Evolutionary conservation across 225 moss, liverwort and hornwort genomes (phyloP).

Genomic region (Anthoceros angustus): DNA sequence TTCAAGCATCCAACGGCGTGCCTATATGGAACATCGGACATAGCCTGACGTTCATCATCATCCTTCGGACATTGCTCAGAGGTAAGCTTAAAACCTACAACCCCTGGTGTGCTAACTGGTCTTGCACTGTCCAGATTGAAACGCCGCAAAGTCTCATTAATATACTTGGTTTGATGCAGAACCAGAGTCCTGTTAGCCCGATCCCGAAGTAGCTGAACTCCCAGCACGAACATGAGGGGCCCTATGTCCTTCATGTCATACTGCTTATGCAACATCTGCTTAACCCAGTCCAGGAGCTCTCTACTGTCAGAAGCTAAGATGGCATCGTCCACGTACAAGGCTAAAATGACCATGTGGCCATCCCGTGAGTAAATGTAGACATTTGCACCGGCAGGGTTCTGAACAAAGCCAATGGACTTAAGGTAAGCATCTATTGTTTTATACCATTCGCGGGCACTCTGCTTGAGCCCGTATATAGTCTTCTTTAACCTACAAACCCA

Average conservation of each 20-base stretch:
- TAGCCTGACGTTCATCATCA: background rate
- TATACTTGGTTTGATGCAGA: background rate
- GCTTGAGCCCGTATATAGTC: background rate
- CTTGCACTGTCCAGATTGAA: background rate
- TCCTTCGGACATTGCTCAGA: background rate
- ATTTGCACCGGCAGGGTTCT: background rate
- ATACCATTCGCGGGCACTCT: background rate
- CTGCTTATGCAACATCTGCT: no score
- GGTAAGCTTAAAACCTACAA: background rate
- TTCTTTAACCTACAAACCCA: background rate
- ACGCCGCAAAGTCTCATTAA: background rate
- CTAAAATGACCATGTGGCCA: background rate
- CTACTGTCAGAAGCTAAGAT: background rate
- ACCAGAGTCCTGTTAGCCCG: background rate
- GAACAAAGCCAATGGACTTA: background rate
- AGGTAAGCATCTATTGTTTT: background rate
- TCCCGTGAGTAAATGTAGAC: background rate
- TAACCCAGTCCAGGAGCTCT: background rate
- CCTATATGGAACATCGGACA: background rate
- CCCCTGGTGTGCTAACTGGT: background rate
- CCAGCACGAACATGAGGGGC: no score
- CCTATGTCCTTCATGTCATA: no score
- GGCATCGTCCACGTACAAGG: background rate
- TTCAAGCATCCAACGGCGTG: background rate
- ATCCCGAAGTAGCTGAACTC: background rate